Base-by-base conservation (phyloP, 2,329 filamentous ascomycete genomes). In the Huntiella moniliformis region DNA sequence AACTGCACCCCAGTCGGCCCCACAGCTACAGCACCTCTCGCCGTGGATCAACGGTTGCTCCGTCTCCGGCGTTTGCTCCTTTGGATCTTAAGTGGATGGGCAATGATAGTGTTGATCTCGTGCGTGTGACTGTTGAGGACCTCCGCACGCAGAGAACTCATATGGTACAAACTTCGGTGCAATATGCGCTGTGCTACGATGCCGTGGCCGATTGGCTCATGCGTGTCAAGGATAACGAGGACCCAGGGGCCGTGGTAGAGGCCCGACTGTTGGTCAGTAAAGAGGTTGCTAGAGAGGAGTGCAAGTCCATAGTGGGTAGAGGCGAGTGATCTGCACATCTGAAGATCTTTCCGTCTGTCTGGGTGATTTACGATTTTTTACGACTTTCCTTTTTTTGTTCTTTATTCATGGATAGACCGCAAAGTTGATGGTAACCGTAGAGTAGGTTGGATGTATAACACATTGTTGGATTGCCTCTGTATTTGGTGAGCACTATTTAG, bases 161-260 rank as follows among this genome's bases (percentile, higher is more conserved):
- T 61, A 98, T 96, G 87, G 88, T 98, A 38, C 91, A 96, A 62
- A 95, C 82, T 55, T 64, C 96, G 48, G 71, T 84, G 50, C 91
- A 98, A 60, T 96, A 82, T 63, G 88, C 95, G 42, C 74, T 98
- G 32, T 98, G 91, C 61, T 98, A 98, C 60, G 91, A 98, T 65
- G 92, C 83, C 36, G 71, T 96, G 5, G 65, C 92, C 46, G 88
- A 96, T 61, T 98, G 88, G 86, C 61, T 91, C 22, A 64, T 61
- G 54, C 62, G 70, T 51, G 54, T 67, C 35, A 64, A 73, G 45
- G 67, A 61, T 28, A 32, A 44, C n/a, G 35, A 32, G 31, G 28
- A 38, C 13, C 17, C 42, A 5, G 38, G 38, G 13, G 38, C 38
- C 4, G 43, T 45, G 11, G 41, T 49, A 15, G 47, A 43, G 12